Base-by-base conservation (phyloP, 768 basidiomycete genomes). In the Psilocybe sp. region DNA sequence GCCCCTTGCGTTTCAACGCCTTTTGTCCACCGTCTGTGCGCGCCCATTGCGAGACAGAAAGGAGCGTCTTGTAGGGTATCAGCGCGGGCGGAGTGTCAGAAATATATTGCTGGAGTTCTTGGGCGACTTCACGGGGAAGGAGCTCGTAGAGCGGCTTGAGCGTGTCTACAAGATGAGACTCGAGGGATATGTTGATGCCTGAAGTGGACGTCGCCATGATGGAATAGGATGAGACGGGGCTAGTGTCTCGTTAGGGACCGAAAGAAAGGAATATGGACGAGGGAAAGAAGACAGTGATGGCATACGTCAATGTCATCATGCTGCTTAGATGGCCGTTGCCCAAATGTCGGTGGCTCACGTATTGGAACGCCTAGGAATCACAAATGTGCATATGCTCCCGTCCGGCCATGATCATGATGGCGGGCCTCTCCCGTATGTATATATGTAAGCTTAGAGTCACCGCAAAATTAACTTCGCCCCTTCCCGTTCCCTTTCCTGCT, bases 21-120 rank as follows among this genome's bases (percentile, higher is more conserved):
- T 61, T 54, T 33, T 56, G 61, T 6, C 82, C 87, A 40, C 68
- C 66, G 4, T 69, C 57, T 23, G 86, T 76, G 39, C 82, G 80
- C 13, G 84, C 67, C 90, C 90, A 92, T 64, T 72, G 72, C 0
- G 89, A 88, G 42, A 88, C 71, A 28, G 74, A 65, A 8, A 68
- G 71, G 37, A 92, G 73, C 38, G 84, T 63, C 5, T 69, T 62
- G 65, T 92, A 86, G 1, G 87, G 80, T 47, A 93, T 81, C 36
- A 77, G 71, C n/a, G 68, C 52, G 6, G 71, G 66, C 7, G 64
- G 61, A 11, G 67, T 63, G 31, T 70, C 60, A n/a, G 52, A 36
- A 40, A 84, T 60, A 56, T 71, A 74, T 38, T 57, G 55, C 5
- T 58, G 52, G 19, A 89, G 70, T 51, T 76, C 60, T 5, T 63